These are phyloP conservation scores for Paecilomyces sp. DNA, from an alignment of 2,329 filamentous ascomycete species.

Conservation along the genomic window DNA sequence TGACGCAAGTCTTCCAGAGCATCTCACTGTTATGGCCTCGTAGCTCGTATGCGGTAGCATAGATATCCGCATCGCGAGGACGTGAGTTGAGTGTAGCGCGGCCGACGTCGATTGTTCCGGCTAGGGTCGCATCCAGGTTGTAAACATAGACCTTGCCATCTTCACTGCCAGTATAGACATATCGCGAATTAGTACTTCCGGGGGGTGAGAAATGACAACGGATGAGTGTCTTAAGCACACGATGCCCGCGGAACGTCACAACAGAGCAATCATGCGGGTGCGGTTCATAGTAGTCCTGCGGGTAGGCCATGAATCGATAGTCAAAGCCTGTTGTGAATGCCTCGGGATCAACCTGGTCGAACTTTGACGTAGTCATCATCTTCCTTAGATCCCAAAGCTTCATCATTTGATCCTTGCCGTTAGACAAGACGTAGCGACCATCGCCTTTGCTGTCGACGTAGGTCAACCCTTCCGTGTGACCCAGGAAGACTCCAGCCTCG, in stretches of 20 bases:
- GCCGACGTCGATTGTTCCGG: slow-evolving; percentile 69
- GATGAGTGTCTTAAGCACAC: slow-evolving; percentile 82
- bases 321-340: slow-evolving; percentile 55
- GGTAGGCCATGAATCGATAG: slow-evolving; percentile 53
- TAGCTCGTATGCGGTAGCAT: slow-evolving; percentile 51
- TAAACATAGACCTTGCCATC: slow-evolving; percentile 88
- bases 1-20: slow-evolving; percentile 69
- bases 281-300: slow-evolving; percentile 49
- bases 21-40: slow-evolving; percentile 44
- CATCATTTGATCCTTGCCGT: slow-evolving; percentile 94
- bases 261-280: slow-evolving; percentile 84
- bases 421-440: slow-evolving; percentile 81
- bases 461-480: slow-evolving; percentile 58
- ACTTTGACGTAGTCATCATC: slow-evolving; percentile 66
- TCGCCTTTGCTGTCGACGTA: slow-evolving; percentile 79
- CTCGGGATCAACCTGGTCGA: slow-evolving; percentile 46
- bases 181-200: slow-evolving; percentile 76
- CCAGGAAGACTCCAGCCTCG: slow-evolving; percentile 58
- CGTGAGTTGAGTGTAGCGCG: slow-evolving; percentile 59
- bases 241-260: slow-evolving; percentile 88
- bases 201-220: slow-evolving; percentile 92
- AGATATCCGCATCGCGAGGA: slow-evolving; percentile 46
- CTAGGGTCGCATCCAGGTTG: slow-evolving; percentile 84
- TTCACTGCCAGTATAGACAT: slow-evolving; percentile 86
- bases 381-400: slow-evolving; percentile 94